Conservation (phyloP, 495 filamentous ascomycete species). For the Podospora comata region DNA sequence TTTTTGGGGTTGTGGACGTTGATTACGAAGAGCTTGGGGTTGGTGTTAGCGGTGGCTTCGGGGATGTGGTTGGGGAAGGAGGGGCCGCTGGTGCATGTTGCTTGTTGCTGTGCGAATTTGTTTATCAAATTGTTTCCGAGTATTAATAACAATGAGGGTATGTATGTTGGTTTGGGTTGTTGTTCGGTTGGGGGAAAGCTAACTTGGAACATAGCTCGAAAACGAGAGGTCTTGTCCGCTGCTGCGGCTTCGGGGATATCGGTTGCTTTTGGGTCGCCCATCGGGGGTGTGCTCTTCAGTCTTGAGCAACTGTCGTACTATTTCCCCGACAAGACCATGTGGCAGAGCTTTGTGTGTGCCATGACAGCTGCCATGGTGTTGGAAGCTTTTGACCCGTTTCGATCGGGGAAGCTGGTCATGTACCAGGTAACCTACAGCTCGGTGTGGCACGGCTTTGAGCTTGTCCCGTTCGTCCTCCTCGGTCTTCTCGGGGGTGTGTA, state of each 20-base stretch:
- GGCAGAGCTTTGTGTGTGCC: conserved; percentile 98
- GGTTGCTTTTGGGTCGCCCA: conserved; percentile 95
- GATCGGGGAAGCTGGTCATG: conserved; percentile 91
- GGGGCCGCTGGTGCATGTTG: conserved; percentile 93
- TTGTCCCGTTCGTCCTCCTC: conserved; percentile 81
- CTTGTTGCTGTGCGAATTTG: conserved; percentile 94
- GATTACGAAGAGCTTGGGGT: conserved; percentile 82
- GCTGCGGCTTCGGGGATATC: conserved; percentile 94
- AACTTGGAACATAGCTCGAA: conserved; percentile 60
- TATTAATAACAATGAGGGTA: conserved; percentile 87
- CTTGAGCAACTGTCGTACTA: conserved; percentile 97
- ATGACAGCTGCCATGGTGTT: conserved; percentile 95
- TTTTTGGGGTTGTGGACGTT: conserved; percentile 95
- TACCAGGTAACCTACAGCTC: conserved; percentile 94
- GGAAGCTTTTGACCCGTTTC: conserved; percentile 90
- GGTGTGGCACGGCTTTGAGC: conserved; percentile 93
- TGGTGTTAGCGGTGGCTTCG: conserved; percentile 91
- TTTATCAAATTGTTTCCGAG: conserved; percentile 87
- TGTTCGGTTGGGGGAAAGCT: conserved; percentile 13
- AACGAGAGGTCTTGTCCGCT: conserved; percentile 92
- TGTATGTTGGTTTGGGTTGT: conserved; percentile 4
- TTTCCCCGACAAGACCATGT: conserved; percentile 99
- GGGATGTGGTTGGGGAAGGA: conserved; percentile 99
- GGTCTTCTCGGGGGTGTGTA: conserved; percentile 90
- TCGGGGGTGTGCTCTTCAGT: conserved; percentile 89